A percentile compares a stretch with the other conserved stretches of the same genome.
These are phyloP conservation scores for Candida vartiovaarae DNA, from an alignment of 805 yeast genomes.

Conservation along the genomic window DNA sequence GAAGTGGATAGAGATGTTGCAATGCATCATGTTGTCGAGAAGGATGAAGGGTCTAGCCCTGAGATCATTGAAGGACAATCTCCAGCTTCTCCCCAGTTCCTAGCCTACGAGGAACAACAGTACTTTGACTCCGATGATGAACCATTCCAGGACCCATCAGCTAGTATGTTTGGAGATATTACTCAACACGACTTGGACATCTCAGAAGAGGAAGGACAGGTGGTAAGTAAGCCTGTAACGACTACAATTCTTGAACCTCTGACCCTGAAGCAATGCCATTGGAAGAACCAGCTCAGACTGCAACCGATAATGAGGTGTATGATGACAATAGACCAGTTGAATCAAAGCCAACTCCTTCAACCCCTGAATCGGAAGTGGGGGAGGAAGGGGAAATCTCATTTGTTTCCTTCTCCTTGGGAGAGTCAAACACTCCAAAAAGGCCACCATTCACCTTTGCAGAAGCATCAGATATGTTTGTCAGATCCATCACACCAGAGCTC, in stretches of 20 bases:
- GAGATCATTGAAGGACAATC: no score
- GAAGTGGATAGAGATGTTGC: neutral
- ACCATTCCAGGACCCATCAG: constrained; percentile 18
- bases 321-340: neutral
- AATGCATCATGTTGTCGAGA: neutral
- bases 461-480: constrained; percentile 11
- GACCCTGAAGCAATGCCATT: no score
- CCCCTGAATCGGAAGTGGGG: no score
- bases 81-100: no score
- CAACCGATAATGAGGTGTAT: neutral
- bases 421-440: neutral
- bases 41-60: neutral
- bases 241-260: no score
- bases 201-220: neutral
- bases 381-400: constrained; percentile 5
- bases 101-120: constrained; percentile 7
- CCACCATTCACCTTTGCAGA: constrained; percentile 10
- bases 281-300: neutral
- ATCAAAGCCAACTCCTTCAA: no score
- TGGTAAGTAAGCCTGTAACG: neutral
- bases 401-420: constrained; percentile 14
- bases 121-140: constrained; percentile 22
- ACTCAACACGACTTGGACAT: constrained; percentile 8
- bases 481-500: constrained; percentile 1
- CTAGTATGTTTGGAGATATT: constrained; percentile 20